Evolutionary conservation across 75 land plant species (phyloP).

Genomic region (Cryptomeria japonica): DNA sequence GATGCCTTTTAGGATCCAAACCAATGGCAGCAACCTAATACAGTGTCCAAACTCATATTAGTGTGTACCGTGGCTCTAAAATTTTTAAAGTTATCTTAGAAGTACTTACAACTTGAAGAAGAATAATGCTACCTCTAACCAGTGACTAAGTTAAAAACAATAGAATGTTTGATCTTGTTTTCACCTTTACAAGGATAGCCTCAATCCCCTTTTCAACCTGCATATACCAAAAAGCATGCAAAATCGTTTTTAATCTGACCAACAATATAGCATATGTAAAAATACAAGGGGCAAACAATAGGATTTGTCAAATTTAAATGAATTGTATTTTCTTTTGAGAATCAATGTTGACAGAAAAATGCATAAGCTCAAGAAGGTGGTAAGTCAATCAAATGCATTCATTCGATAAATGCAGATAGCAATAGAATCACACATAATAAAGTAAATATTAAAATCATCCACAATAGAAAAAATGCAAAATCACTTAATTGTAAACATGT

Average conservation of each 20-base stretch:
- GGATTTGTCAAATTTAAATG: background rate
- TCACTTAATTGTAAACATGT: background rate
- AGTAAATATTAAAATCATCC: background rate
- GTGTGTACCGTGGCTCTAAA: background rate
- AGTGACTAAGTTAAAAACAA: background rate
- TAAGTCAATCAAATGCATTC: background rate
- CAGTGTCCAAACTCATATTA: conserved; percentile 9
- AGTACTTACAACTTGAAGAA: background rate
- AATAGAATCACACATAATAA: background rate
- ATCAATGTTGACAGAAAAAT: background rate
- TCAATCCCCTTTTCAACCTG: conserved; percentile 70
- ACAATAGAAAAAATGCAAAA: background rate
- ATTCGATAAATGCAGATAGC: background rate
- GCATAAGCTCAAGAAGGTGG: background rate
- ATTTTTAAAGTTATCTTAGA: background rate
- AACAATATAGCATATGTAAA: background rate
- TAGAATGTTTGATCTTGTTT: background rate
- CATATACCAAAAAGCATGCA: conserved; percentile 3
- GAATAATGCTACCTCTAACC: background rate
- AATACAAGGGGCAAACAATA: background rate
- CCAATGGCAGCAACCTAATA: conserved; percentile 94
- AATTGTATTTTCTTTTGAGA: background rate
- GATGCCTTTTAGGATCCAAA: conserved; percentile 78
- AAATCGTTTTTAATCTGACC: background rate
- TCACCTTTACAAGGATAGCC: conserved; percentile 86